phyloP scores from a whole-genome alignment of 2,329 filamentous ascomycete genomes.

The Beauveria asiatica region DNA sequence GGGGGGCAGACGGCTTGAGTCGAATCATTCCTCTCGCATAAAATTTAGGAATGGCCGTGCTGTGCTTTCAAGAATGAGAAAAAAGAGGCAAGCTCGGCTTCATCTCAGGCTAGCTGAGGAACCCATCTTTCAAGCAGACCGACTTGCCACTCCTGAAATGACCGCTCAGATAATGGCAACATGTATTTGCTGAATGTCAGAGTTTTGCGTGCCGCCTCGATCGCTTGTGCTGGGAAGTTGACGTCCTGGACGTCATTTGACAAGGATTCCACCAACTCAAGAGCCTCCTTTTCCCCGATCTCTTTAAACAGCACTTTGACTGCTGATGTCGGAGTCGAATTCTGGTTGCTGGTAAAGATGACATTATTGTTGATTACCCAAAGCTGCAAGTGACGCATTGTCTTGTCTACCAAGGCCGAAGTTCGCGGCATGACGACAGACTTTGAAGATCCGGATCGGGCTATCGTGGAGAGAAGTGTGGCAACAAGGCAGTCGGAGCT shows the following conservation, averaged over 20 bases:
- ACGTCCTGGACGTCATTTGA: slow-evolving; percentile 52
- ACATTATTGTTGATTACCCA: slow-evolving; percentile 52
- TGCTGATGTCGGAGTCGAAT: slow-evolving; percentile 26
- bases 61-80: neutral
- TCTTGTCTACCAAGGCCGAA: neutral
- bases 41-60: too few relatives aligned
- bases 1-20: neutral
- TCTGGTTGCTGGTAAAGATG: slow-evolving; percentile 33
- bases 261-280: slow-evolving; percentile 41
- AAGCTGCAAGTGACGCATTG: slow-evolving; percentile 31
- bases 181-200: slow-evolving; percentile 41
- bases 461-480: slow-evolving; percentile 43
- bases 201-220: slow-evolving; percentile 32
- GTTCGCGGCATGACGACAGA: slow-evolving; percentile 38
- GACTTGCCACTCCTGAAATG: slow-evolving; percentile 59
- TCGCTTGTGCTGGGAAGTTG: slow-evolving; percentile 41
- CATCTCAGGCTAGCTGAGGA: slow-evolving; percentile 20
- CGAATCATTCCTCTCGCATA: neutral
- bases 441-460: slow-evolving; percentile 50
- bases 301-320: slow-evolving; percentile 46
- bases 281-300: slow-evolving; percentile 34
- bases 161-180: slow-evolving; percentile 47
- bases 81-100: neutral
- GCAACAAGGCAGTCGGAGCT: slow-evolving; percentile 44
- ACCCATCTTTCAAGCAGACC: slow-evolving; percentile 46